A percentile compares a stretch with the other conserved stretches of the same genome.
Conservation (phyloP, 1,284 basidiomycete genomes). For the Phellopilus nigrolimitatus region DNA sequence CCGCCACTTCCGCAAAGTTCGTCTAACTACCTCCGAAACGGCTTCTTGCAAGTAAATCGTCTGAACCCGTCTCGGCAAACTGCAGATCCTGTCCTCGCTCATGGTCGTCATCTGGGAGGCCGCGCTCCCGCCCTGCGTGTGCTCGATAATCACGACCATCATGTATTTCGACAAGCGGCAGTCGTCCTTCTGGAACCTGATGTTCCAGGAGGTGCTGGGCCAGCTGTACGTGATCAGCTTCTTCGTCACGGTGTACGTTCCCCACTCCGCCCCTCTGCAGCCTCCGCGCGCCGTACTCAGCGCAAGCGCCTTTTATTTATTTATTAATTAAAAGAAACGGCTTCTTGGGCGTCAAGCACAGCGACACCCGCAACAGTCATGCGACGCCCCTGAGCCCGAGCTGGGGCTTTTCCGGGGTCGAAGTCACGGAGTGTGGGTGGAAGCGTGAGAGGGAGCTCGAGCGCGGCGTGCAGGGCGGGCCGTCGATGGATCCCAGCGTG, state of each 20-base stretch:
- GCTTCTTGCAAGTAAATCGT: neutral
- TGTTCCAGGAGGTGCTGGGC: slow-evolving; percentile 29
- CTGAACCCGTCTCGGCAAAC: too few relatives aligned
- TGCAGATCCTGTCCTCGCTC: slow-evolving; percentile 21
- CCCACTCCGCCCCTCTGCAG: neutral
- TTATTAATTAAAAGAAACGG: slow-evolving; percentile 5
- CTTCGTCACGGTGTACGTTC: slow-evolving; percentile 28
- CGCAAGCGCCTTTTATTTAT: too few relatives aligned
- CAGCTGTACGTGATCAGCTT: slow-evolving; percentile 33
- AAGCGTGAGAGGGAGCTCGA: too few relatives aligned
- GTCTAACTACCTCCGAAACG: neutral
- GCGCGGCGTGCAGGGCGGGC: neutral
- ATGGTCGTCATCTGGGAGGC: slow-evolving; percentile 31
- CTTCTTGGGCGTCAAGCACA: slow-evolving; percentile 1
- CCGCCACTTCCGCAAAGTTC: slow-evolving; percentile 7
- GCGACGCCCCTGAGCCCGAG: neutral
- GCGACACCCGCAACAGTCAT: neutral
- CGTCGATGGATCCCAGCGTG: neutral
- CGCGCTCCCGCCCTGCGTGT: slow-evolving; percentile 29
- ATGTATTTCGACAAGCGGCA: slow-evolving; percentile 24
- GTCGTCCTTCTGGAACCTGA: slow-evolving; percentile 28
- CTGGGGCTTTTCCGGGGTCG: neutral
- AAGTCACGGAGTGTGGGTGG: too few relatives aligned
- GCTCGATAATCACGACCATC: slow-evolving; percentile 26
- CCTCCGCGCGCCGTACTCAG: too few relatives aligned